Percentiles rank a stretch among this genome's conserved stretches.
Evolutionary conservation across 768 basidiomycete species (phyloP).

Genomic region (Termitomyces sp.): DNA sequence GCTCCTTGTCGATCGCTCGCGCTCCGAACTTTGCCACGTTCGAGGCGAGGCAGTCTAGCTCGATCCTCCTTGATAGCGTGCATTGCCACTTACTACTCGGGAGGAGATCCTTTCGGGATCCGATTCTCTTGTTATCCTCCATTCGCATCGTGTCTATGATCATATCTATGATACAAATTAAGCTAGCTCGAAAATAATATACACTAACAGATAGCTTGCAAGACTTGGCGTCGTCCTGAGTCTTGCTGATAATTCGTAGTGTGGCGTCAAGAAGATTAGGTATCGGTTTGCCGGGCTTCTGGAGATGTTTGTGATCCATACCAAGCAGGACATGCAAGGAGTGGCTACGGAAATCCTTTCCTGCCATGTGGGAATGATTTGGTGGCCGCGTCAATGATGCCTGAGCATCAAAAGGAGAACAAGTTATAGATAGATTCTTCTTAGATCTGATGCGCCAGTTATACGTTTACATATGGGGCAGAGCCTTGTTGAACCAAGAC

Average conservation of each 20-base stretch:
- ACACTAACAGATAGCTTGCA: neutral
- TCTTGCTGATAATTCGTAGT: neutral
- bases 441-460: constrained; percentile 69
- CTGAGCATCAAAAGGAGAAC: neutral
- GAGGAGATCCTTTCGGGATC: too few species aligned
- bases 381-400: neutral
- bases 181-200: too few species aligned
- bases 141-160: too few species aligned
- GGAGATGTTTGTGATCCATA: neutral
- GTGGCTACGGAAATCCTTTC: neutral
- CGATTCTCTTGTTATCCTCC: too few species aligned
- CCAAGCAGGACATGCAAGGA: neutral
- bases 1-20: too few species aligned
- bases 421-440: constrained; percentile 66
- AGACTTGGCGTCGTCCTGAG: neutral
- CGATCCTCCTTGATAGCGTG: too few species aligned
- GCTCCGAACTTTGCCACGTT: too few species aligned
- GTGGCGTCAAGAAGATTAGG: neutral
- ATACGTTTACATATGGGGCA: constrained; percentile 90
- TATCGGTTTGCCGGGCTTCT: neutral
- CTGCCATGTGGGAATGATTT: neutral
- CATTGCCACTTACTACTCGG: too few species aligned
- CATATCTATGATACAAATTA: too few species aligned
- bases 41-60: too few species aligned
- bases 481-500: constrained; percentile 75